Percentiles rank a stretch among this genome's conserved stretches.
phyloP scores from a whole-genome alignment of 2,329 filamentous ascomycete species.

The Neodidymelliopsis sp. region DNA sequence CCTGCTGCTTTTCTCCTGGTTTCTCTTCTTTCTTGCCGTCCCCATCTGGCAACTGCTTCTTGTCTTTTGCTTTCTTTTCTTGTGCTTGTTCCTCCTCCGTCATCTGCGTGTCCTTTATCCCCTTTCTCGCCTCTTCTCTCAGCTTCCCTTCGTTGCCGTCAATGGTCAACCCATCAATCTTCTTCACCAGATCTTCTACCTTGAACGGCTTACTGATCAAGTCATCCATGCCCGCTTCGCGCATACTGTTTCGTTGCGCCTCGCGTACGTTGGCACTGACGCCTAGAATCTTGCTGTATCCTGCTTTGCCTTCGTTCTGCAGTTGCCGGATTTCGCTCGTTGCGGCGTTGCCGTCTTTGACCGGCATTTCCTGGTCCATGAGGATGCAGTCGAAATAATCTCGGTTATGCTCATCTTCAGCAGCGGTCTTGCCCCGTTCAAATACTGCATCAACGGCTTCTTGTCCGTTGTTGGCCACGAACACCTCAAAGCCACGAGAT shows the following conservation, averaged over 20 bases:
- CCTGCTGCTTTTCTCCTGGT: not conserved
- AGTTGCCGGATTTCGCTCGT: conserved; percentile 50
- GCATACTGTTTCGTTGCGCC: conserved; percentile 43
- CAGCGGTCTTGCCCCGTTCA: conserved; percentile 31
- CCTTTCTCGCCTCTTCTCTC: not conserved
- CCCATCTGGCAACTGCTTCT: not conserved
- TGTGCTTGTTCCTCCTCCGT: conserved; percentile 4
- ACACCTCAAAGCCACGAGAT: conserved; percentile 52
- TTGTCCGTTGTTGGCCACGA: conserved; percentile 54
- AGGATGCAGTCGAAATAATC: conserved; percentile 53
- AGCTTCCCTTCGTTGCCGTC: conserved; percentile 10
- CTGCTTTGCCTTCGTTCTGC: conserved; percentile 43
- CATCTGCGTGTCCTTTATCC: not conserved
- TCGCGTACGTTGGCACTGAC: conserved; percentile 51
- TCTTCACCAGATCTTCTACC: conserved; percentile 44
- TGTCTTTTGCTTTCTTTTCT: not conserved
- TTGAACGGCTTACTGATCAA: conserved; percentile 52
- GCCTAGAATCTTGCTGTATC: conserved; percentile 47
- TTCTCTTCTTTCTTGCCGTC: not conserved
- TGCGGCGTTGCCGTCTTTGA: conserved; percentile 53
- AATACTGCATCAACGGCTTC: conserved; percentile 54
- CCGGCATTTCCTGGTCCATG: conserved; percentile 57
- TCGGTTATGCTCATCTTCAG: conserved; percentile 21
- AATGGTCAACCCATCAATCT: conserved; percentile 34
- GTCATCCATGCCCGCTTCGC: conserved; percentile 49